phyloP scores from a whole-genome alignment of 768 basidiomycete genomes.

The Myochromella boudieri region DNA sequence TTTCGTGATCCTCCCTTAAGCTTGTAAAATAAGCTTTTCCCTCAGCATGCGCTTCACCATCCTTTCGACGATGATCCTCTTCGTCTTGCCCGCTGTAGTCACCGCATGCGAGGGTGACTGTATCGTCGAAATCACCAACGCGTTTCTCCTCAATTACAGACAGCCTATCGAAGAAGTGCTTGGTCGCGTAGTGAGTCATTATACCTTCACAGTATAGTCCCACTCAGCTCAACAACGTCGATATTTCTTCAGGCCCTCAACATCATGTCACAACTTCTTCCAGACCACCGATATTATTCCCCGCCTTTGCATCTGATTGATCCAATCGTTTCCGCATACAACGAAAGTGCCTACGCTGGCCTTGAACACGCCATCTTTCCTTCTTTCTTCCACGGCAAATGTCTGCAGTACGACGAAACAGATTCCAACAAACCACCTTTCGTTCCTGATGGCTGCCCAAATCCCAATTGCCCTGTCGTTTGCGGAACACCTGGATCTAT shows the following conservation, averaged over 20 bases:
- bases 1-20: too few species aligned
- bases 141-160: conserved; percentile 52
- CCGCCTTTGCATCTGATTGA: conserved; percentile 34
- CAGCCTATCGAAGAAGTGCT: conserved; percentile 38
- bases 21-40: too few species aligned
- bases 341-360: conserved; percentile 37
- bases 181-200: conserved; percentile 39
- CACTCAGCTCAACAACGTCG: too few species aligned
- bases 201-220: neutral
- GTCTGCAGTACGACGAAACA: conserved; percentile 44
- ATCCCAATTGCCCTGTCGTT: conserved; percentile 75
- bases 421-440: conserved; percentile 20
- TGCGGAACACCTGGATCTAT: conserved; percentile 84
- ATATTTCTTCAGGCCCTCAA: conserved; percentile 12
- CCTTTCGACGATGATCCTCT: too few species aligned
- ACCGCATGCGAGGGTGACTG: conserved; percentile 72
- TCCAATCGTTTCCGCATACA: conserved; percentile 49
- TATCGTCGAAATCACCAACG: conserved; percentile 57
- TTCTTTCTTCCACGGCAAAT: conserved; percentile 76
- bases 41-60: too few species aligned
- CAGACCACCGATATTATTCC: conserved; percentile 7
- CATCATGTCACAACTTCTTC: conserved; percentile 10
- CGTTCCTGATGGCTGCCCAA: conserved; percentile 72
- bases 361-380: conserved; percentile 66
- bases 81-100: conserved; percentile 35